phyloP scores from a whole-genome alignment of 148 eudicot genomes.

The Camellia granthamiana region DNA sequence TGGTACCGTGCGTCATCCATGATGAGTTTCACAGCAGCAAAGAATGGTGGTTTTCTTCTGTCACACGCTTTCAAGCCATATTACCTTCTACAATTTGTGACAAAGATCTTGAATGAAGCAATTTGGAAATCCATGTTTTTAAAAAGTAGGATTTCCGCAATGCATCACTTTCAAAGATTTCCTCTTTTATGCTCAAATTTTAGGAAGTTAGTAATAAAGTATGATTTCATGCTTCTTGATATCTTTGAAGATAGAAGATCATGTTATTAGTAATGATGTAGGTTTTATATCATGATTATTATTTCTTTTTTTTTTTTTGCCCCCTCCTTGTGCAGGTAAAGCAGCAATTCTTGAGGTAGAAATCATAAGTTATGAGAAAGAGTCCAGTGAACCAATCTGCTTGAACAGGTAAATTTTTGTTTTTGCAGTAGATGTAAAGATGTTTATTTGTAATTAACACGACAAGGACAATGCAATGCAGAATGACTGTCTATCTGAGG shows the following conservation, averaged over 20 bases:
- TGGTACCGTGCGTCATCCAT: background rate
- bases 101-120: background rate
- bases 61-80: background rate
- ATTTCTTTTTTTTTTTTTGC: background rate
- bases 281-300: background rate
- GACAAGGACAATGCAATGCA: conserved; percentile 25
- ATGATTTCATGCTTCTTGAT: background rate
- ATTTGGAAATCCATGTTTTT: background rate
- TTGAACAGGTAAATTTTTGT: conserved; percentile 57
- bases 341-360: conserved; percentile 82
- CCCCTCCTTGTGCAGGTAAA: conserved; percentile 45
- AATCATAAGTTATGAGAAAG: conserved; percentile 52
- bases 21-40: background rate
- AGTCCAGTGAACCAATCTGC: conserved; percentile 63
- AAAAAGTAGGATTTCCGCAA: background rate
- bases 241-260: background rate
- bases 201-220: background rate
- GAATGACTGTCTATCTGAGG: conserved; percentile 57
- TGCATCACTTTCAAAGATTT: background rate
- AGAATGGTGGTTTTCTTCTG: background rate
- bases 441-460: conserved; percentile 11
- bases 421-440: background rate
- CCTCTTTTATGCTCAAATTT: background rate
- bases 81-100: conserved; percentile 1
- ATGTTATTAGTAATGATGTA: background rate